Evolutionary conservation across 179 eudicot genomes (phyloP), one percentile per base, ranked within the genome.

Genomic region (Drosera spatulata): DNA sequence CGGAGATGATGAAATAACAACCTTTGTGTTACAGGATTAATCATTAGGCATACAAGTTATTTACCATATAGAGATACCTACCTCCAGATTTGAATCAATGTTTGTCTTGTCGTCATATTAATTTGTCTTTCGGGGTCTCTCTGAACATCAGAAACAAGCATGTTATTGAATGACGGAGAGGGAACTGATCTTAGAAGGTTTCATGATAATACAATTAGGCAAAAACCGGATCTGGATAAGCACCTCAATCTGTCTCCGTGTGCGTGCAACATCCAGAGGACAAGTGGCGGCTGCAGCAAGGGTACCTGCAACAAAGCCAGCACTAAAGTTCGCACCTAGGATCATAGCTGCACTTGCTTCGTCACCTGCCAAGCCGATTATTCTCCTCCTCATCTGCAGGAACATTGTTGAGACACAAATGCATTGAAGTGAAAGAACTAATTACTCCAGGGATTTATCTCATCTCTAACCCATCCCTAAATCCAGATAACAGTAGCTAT

Each of bases 221-320:
- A 22, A 39, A 55, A 12, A 11, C 37, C 6, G 54, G 39, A 5
- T 38, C 9, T 39, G 47, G 33, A 39, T 5, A 6, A 50, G 0
- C 41, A 91, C 98, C 98, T 91, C 96, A 55, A 91, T 85, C 53
- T 88, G 98, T 61, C 89, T 73, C 54, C 98, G 79, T 33, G 98
- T 91, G 72, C 88, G 83, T 37, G 95, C 97, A 68, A 91, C 96
- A 77, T 91, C 97, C 49, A 91, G 71, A 41, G 97, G 97, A 73
- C 96, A 91, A 14, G 97, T 91, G 41, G 75, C 74, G 61, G 80
- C 84, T 10, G 91, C 95, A 62, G 98, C 91, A 69, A 85, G 75
- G 75, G 73, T 80, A 59, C 98, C 98, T 8, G 96, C 98, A 63
- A 80, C 68, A 72, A 88, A 82, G 39, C 96, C 96, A 70, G 91